These are phyloP conservation scores for Boletus rubescentipes DNA, from an alignment of 768 basidiomycete species.

Conservation along the genomic window DNA sequence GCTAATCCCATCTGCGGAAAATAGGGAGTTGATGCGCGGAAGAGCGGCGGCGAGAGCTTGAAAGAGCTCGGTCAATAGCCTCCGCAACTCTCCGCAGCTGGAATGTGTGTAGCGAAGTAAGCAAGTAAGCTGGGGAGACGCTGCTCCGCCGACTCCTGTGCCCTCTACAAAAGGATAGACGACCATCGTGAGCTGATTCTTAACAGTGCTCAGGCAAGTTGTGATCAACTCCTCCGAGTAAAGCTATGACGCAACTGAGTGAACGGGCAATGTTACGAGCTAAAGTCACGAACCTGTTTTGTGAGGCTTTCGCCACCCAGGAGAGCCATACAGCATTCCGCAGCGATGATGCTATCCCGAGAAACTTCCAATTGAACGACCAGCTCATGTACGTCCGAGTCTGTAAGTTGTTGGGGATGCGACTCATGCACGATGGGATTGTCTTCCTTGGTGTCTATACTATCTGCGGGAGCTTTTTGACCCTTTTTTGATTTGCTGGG, in stretches of 20 bases:
- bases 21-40: constrained; percentile 70
- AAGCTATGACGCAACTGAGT: constrained; percentile 45
- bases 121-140: constrained; percentile 51
- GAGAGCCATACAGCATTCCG: constrained; percentile 78
- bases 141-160: constrained; percentile 39
- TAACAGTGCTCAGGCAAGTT: constrained; percentile 70
- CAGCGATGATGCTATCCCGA: constrained; percentile 74
- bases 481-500: constrained; percentile 49
- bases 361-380: constrained; percentile 56
- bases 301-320: constrained; percentile 77
- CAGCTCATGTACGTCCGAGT: constrained; percentile 52
- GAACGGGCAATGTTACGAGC: neutral
- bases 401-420: constrained; percentile 35
- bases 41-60: constrained; percentile 70
- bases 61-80: constrained; percentile 64
- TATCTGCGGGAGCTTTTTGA: constrained; percentile 29
- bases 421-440: constrained; percentile 3
- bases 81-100: constrained; percentile 37
- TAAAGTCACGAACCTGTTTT: constrained; percentile 65
- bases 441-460: constrained; percentile 1
- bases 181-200: constrained; percentile 75
- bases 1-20: constrained; percentile 63
- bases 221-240: constrained; percentile 95
- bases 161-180: constrained; percentile 89
- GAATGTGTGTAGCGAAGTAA: constrained; percentile 46